phyloP scores from a whole-genome alignment of 2,329 filamentous ascomycete genomes.

The Alternaria brassicae region DNA sequence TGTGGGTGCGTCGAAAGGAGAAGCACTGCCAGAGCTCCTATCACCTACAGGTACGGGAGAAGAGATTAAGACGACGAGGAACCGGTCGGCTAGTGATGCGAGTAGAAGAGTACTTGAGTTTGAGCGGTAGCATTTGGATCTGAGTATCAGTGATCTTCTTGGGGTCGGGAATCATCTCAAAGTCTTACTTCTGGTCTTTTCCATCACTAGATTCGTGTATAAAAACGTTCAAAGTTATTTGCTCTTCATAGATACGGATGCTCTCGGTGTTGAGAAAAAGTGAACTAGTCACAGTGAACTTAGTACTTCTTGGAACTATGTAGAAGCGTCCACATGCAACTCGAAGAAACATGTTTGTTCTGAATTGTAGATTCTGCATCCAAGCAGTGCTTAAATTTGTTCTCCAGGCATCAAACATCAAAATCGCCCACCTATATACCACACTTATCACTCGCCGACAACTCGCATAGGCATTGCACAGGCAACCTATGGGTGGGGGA shows the following conservation, averaged over 20 bases:
- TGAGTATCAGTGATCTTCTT: background rate
- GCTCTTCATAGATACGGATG: background rate
- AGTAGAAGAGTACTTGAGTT: constrained; percentile 50
- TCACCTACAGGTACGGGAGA: constrained; percentile 28
- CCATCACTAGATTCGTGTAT: background rate
- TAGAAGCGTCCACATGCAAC: no score
- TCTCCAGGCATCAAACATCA: no score
- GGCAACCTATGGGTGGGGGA: no score
- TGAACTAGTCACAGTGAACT: no score
- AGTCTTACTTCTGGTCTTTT: background rate
- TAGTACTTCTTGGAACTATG: no score
- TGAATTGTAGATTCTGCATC: no score
- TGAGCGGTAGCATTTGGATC: constrained; percentile 36
- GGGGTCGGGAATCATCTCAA: constrained; percentile 6
- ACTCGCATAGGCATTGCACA: no score
- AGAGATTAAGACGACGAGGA: constrained; percentile 39
- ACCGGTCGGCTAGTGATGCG: constrained; percentile 44
- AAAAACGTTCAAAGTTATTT: background rate
- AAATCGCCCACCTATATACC: no score
- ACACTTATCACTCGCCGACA: no score
- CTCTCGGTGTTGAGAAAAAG: background rate
- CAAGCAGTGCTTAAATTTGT: no score
- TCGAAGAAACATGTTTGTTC: no score
- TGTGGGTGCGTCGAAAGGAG: constrained; percentile 43
- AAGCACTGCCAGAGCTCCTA: constrained; percentile 23